Evolutionary conservation across 345 rosid genomes (phyloP).

Genomic region (Xanthoceras sorbifolium): DNA sequence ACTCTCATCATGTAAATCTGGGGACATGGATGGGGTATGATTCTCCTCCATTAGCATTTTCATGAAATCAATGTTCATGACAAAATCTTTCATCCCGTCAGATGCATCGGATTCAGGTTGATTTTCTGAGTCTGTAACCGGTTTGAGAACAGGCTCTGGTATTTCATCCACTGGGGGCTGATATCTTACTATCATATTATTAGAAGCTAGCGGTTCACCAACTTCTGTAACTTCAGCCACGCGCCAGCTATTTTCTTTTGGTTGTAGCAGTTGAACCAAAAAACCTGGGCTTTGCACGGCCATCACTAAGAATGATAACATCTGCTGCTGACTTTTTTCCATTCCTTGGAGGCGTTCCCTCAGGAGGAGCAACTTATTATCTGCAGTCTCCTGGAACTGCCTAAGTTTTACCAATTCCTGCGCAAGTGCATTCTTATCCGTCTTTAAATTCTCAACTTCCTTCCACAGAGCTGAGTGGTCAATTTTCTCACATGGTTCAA

Average conservation of each 20-base stretch:
- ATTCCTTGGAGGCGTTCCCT: slow-evolving; percentile 80
- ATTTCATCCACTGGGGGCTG: slow-evolving; percentile 54
- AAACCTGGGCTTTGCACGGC: slow-evolving; percentile 85
- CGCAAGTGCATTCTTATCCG: slow-evolving; percentile 55
- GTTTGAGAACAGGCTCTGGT: slow-evolving; percentile 33
- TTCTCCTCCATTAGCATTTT: slow-evolving; percentile 72
- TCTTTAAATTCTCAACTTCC: slow-evolving; percentile 81
- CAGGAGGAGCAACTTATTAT: slow-evolving; percentile 58
- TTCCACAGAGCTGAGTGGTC: slow-evolving; percentile 55
- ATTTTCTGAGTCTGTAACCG: slow-evolving; percentile 24
- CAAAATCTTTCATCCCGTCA: slow-evolving; percentile 56
- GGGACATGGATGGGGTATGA: slow-evolving; percentile 56
- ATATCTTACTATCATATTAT: slow-evolving; percentile 68
- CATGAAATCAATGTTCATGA: slow-evolving; percentile 62
- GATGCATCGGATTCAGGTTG: slow-evolving; percentile 31
- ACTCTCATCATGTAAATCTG: slow-evolving; percentile 68
- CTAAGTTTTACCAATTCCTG: slow-evolving; percentile 76
- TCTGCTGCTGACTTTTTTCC: slow-evolving; percentile 92
- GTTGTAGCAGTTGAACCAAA: slow-evolving; percentile 73
- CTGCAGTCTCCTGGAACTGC: slow-evolving; percentile 70
- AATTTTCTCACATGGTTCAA: slow-evolving; percentile 31
- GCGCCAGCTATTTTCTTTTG: slow-evolving; percentile 69
- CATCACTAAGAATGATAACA: slow-evolving; percentile 93
- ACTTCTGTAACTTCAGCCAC: slow-evolving; percentile 57
- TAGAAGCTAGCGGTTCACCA: slow-evolving; percentile 40